A percentile compares a stretch with the other conserved stretches of the same genome.
Conservation (phyloP, 768 basidiomycete genomes). For the Leccinum boreale region DNA sequence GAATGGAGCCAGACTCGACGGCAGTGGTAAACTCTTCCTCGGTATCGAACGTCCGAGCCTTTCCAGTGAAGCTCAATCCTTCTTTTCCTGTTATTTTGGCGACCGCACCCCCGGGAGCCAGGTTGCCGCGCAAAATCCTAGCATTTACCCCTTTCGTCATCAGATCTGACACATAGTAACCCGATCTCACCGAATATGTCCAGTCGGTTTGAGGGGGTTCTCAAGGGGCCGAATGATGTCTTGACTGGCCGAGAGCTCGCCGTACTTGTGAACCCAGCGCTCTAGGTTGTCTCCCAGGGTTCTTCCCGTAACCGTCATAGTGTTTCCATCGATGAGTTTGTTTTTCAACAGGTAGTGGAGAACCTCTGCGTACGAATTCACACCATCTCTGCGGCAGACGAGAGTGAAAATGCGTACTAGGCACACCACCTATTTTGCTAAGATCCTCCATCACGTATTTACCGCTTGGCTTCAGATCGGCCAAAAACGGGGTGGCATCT, state of each 20-base stretch:
- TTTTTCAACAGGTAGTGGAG: conserved; percentile 83
- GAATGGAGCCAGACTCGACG: conserved; percentile 84
- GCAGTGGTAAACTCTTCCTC: conserved; percentile 88
- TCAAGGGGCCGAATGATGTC: conserved; percentile 85
- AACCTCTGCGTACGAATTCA: conserved; percentile 52
- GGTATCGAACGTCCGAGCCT: conserved; percentile 88
- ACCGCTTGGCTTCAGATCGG: conserved; percentile 95
- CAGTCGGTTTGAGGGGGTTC: conserved; percentile 84
- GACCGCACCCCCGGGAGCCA: conserved; percentile 94
- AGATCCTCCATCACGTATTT: conserved; percentile 99
- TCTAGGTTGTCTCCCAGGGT: conserved; percentile 93
- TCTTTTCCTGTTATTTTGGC: conserved; percentile 98
- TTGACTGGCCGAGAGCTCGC: conserved; percentile 69
- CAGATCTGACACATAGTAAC: not conserved
- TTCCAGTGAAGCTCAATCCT: conserved; percentile 84
- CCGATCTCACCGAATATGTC: conserved; percentile 73
- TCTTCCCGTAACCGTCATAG: conserved; percentile 85
- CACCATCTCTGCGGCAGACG: not conserved
- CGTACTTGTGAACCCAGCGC: conserved; percentile 77
- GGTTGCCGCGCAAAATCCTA: conserved; percentile 88
- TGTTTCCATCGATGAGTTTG: conserved; percentile 86
- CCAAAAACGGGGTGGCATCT: conserved; percentile 90
- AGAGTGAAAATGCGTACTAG: conserved; percentile 54
- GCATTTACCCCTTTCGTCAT: not conserved
- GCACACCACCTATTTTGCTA: conserved; percentile 93